phyloP scores from a whole-genome alignment of 257 asterid genomes.

The Anisodus acutangulus region DNA sequence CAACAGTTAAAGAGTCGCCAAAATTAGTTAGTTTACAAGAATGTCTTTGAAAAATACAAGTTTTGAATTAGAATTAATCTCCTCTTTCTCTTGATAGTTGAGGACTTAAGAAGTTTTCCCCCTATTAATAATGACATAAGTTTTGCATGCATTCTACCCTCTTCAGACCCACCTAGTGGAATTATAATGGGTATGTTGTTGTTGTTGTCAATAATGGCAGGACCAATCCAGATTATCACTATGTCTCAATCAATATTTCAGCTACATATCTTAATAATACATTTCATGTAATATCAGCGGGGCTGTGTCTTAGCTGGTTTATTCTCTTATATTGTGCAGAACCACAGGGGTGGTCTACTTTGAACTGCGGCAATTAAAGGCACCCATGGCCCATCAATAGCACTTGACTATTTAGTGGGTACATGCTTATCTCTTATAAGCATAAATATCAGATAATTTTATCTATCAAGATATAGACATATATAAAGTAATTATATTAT shows the following conservation, averaged over 20 bases:
- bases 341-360: background rate
- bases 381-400: too few species aligned
- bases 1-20: background rate
- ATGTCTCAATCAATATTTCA: slow-evolving; percentile 15
- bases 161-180: too few species aligned
- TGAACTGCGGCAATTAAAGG: too few species aligned
- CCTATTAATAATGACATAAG: background rate
- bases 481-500: background rate
- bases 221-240: background rate
- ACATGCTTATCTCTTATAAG: background rate
- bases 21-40: background rate
- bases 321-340: background rate
- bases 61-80: background rate
- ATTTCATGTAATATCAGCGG: background rate
- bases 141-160: too few species aligned
- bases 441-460: background rate
- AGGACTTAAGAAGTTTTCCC: background rate
- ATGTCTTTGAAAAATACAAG: background rate
- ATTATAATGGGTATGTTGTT: too few species aligned
- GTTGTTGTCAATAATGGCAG: background rate
- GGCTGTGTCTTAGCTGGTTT: background rate
- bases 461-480: background rate
- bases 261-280: background rate
- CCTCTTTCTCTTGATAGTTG: background rate
- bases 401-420: background rate